These are phyloP conservation scores for Colletotrichum gigasporum DNA, from an alignment of 2,329 filamentous ascomycete species.

Conservation along the genomic window DNA sequence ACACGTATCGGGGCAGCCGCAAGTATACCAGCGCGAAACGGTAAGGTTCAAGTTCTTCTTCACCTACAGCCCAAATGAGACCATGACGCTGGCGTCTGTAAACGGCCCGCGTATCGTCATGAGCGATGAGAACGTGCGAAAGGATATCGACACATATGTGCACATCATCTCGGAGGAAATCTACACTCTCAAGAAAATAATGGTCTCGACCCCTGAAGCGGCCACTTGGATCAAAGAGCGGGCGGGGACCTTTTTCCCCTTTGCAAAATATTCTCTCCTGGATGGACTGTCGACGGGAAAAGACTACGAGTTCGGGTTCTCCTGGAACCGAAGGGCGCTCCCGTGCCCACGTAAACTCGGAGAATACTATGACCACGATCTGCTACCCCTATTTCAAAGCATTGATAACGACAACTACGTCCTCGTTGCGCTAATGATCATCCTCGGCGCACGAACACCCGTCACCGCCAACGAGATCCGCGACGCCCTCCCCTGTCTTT, in stretches of 20 bases:
- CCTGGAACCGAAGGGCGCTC: neutral
- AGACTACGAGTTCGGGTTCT: neutral
- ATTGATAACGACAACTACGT: conserved; percentile 18
- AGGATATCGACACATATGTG: conserved; percentile 24
- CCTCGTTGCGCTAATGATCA: neutral
- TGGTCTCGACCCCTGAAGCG: neutral
- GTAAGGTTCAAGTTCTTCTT: conserved; percentile 29
- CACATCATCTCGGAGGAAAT: conserved; percentile 25
- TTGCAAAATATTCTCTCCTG: conserved; percentile 28
- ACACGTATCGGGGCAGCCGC: too few species aligned
- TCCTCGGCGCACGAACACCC: neutral
- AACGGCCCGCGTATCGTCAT: conserved; percentile 4
- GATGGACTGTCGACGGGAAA: conserved; percentile 11
- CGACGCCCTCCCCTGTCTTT: conserved; percentile 19
- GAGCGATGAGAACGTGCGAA: conserved; percentile 18
- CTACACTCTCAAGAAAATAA: neutral
- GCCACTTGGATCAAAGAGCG: conserved; percentile 20
- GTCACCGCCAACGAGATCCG: neutral
- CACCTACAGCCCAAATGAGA: conserved; percentile 10
- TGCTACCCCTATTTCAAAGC: conserved; percentile 34
- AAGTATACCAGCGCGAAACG: neutral
- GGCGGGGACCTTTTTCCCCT: conserved; percentile 31
- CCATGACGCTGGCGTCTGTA: neutral
- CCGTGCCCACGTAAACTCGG: conserved; percentile 27
- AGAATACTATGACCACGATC: conserved; percentile 28